A percentile compares a stretch with the other conserved stretches of the same genome.
phyloP scores from a whole-genome alignment of 441 rosid genomes.

The Biscutella auriculata region DNA sequence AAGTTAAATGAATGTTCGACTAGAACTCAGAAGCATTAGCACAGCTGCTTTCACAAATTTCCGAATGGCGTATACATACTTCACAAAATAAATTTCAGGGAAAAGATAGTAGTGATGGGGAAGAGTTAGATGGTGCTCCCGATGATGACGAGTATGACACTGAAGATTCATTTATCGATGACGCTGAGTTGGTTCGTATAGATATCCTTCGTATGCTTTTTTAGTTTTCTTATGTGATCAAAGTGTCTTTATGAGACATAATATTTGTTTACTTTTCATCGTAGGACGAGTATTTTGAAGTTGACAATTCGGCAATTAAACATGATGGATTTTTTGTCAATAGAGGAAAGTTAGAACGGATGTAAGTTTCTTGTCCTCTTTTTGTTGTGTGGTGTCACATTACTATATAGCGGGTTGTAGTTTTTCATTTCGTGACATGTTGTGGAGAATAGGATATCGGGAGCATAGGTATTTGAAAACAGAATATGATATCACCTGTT shows the following conservation, averaged over 20 bases:
- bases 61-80: slow-evolving; percentile 5
- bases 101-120: slow-evolving; percentile 92
- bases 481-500: background rate
- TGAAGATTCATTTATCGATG: slow-evolving; percentile 94
- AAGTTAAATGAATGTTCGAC: background rate
- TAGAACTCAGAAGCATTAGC: background rate
- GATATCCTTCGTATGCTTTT: slow-evolving; percentile 4
- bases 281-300: slow-evolving; percentile 98
- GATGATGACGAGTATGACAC: slow-evolving; percentile 97
- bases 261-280: slow-evolving; percentile 8
- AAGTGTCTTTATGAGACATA: slow-evolving; percentile 2
- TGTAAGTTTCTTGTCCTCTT: slow-evolving; percentile 42
- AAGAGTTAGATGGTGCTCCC: slow-evolving; percentile 69
- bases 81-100: slow-evolving; percentile 40
- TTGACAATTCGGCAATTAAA: slow-evolving; percentile 82
- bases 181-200: slow-evolving; percentile 73
- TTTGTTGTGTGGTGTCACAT: background rate
- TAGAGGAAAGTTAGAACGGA: slow-evolving; percentile 77
- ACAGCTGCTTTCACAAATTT: background rate
- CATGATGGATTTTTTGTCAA: slow-evolving; percentile 91
- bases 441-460: background rate
- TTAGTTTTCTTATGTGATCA: background rate
- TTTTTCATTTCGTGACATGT: background rate
- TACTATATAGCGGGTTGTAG: background rate
- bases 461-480: background rate